Evolutionary conservation across 495 filamentous ascomycete species (phyloP), one percentile per base, ranked within the genome.

Genomic region (Penicillium paxilli): DNA sequence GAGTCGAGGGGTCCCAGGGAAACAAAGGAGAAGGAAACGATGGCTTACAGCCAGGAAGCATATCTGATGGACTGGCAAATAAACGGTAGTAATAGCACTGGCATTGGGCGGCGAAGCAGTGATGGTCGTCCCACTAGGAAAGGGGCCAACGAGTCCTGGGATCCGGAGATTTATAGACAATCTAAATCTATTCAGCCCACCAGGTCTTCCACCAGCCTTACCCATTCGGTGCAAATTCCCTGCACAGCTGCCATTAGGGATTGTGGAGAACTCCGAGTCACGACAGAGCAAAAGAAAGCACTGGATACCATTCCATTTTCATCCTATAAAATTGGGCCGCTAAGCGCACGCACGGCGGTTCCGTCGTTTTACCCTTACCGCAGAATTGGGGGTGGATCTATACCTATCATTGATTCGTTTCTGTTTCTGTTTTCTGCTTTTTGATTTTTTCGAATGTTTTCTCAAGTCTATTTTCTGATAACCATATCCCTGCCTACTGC

Each of bases 91-190:
- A 41, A 33, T 46, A 40, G 22, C 49, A 52, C 50, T 49, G 33
- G 22, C 49, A 52, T 54, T 49, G 33, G 44, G 49, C 4, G 20
- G 44, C 41, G 16, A 42, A 26, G 48, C 41, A 38, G 47, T 12
- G 28, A 33, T 24, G 30, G 41, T 33, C 20, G 47, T 52, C 52
- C 44, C 57, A 51, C 57, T 42, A 51, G 30, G 21, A 42, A 32
- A n/a, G 35, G 35, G 35, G 35, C n/a, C 35, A 38, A 4, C 16
- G 5, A 5, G 5, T 28, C n/a, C 23, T 49, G 26, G 52, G 44
- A 52, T 50, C 35, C 48, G 52, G 57, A 59, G 52, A 59, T 59
- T 59, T 59, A 59, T 59, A 59, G 48, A 54, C 20, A 38, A 47
- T 38, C n/a, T 38, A 38, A 38, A 16, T 38, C 35, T 16, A 38